Evolutionary conservation across 2,329 filamentous ascomycete genomes (phyloP), one percentile per base, ranked within the genome.

Genomic region (Endoconidiophora polonica): DNA sequence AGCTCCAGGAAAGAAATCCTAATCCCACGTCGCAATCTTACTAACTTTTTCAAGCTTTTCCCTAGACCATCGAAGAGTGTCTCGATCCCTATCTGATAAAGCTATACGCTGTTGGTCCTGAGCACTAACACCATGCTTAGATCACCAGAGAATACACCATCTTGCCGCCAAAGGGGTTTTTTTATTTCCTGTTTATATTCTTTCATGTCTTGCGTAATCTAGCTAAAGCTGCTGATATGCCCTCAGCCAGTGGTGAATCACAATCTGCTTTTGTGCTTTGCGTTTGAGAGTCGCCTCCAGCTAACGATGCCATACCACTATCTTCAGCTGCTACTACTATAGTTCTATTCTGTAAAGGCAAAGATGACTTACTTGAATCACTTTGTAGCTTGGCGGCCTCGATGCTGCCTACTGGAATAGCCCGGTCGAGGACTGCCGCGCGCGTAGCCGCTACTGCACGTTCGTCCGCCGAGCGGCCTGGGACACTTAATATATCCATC

Each of bases 201-300:
- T 16, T 9, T 37, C 36, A 49, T 20, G 33, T 16, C 49, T 77
- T 65, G 50, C 76, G 66, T 22, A 82, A 61, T 55, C 66, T 77
- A 5, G 76, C 76, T 54, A 82, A 59, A 14, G 78, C 78, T 29
- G 74, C 75, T 43, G 77, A 75, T 44, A 82, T 63, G 2, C 78
- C 76, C 43, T 69, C 74, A 53, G 69, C 70, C 4, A 81, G 62
- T 29, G 69, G 62, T 39, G 57, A 43, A 55, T 60, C 47, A 2
- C 65, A 16, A 40, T 36, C 24, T 37, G 20, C 20, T 43, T 26
- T 23, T 6, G 22, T 42, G 59, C 20, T 63, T 66, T 53, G 60
- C 66, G 58, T 64, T 69, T 12, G 67, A 68, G 55, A 70, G 67
- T 44, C 37, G 14, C 4, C 26, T 36, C 46, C 37, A 37, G 4